phyloP scores from a whole-genome alignment of 192 early-diverging fungal genomes.

The Entophlyctis helioformis region DNA sequence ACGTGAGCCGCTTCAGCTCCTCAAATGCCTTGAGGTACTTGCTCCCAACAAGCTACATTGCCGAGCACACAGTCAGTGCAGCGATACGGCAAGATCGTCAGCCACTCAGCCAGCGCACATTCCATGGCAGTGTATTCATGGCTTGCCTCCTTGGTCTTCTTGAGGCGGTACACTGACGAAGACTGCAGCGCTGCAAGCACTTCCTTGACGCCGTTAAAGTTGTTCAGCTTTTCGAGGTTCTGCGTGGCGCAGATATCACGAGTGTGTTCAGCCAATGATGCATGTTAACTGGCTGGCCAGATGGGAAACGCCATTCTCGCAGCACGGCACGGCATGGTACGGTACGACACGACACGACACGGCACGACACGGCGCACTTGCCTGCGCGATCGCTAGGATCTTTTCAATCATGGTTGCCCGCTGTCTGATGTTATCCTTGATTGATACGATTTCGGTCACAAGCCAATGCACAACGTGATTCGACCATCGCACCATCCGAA shows the following conservation, averaged over 20 bases:
- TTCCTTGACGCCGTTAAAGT: constrained; percentile 49
- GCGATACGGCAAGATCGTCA: too few species aligned
- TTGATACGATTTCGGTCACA: constrained; percentile 35
- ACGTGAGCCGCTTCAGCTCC: constrained; percentile 25
- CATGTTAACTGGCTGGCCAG: too few species aligned
- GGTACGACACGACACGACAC: too few species aligned
- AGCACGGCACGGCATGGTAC: too few species aligned
- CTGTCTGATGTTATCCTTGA: constrained; percentile 27
- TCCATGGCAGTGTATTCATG: background rate
- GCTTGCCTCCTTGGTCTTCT: constrained; percentile 41
- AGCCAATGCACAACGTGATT: constrained; percentile 48
- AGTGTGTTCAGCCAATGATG: too few species aligned
- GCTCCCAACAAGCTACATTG: constrained; percentile 10
- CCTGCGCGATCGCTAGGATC: too few species aligned
- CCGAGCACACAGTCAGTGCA: background rate
- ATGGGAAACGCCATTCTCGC: too few species aligned
- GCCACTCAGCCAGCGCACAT: background rate
- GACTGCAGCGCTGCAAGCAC: constrained; percentile 41
- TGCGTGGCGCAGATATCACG: too few species aligned
- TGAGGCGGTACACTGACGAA: constrained; percentile 37
- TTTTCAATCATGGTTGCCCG: constrained; percentile 31
- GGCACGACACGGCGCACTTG: too few species aligned
- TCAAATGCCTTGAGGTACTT: constrained; percentile 37
- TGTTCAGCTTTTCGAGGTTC: constrained; percentile 33
- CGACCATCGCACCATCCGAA: constrained; percentile 40